Conservation (phyloP, 2,329 filamentous ascomycete genomes). For the Aaosphaeria arxii region DNA sequence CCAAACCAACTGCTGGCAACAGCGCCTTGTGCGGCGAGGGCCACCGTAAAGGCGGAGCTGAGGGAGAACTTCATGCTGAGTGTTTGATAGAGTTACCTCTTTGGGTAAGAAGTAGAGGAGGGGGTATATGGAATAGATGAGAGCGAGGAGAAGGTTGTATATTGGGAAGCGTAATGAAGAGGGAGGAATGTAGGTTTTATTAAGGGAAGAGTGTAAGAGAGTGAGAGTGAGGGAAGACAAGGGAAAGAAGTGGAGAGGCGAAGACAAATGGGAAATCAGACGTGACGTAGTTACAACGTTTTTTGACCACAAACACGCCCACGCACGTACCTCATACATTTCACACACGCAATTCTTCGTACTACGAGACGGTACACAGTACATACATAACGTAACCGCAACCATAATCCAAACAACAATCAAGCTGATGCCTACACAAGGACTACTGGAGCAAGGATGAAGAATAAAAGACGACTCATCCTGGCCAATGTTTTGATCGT, state of each 20-base stretch:
- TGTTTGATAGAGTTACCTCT: background rate
- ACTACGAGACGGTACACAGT: no score
- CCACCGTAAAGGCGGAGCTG: slow-evolving; percentile 65
- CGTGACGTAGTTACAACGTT: slow-evolving; percentile 24
- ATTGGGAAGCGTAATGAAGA: slow-evolving; percentile 3
- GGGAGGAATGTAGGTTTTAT: slow-evolving; percentile 1
- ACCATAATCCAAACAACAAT: no score
- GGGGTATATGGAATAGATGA: background rate
- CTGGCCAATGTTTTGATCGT: no score
- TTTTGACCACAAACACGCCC: no score
- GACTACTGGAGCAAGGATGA: no score
- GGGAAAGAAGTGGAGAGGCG: slow-evolving; percentile 11
- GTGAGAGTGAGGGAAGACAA: background rate
- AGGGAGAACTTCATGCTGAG: slow-evolving; percentile 72
- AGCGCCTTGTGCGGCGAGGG: slow-evolving; percentile 67
- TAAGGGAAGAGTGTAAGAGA: slow-evolving; percentile 1
- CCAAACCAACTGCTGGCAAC: slow-evolving; percentile 80
- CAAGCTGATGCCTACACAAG: no score
- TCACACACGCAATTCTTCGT: no score
- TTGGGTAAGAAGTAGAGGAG: background rate
- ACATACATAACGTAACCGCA: no score
- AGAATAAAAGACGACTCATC: no score
- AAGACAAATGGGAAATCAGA: slow-evolving; percentile 14
- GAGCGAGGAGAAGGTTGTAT: background rate
- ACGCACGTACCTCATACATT: no score